Percentiles rank a stretch among this genome's conserved stretches.
Conservation (phyloP, 2,329 filamentous ascomycete genomes). For the Stachybotrys chartarum region DNA sequence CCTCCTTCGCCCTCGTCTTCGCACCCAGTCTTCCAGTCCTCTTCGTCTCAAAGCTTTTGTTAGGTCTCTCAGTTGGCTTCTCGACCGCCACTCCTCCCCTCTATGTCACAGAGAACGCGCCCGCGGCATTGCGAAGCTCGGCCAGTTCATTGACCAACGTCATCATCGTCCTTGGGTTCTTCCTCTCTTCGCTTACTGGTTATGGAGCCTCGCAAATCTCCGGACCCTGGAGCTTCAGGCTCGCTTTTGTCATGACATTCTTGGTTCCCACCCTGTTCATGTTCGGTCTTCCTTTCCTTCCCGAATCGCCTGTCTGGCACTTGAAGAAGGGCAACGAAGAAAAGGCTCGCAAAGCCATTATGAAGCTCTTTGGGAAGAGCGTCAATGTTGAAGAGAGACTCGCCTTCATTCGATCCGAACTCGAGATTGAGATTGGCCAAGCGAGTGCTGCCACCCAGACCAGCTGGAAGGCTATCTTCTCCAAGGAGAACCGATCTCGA, state of each 20-base stretch:
- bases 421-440: constrained; percentile 15
- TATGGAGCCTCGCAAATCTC: constrained; percentile 17
- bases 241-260: constrained; percentile 20
- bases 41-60: constrained; percentile 18
- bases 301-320: constrained; percentile 20
- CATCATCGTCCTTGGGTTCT: constrained; percentile 20
- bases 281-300: constrained; percentile 14
- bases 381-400: constrained; percentile 15
- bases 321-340: constrained; percentile 18
- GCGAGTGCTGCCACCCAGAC: constrained; percentile 15
- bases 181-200: constrained; percentile 19
- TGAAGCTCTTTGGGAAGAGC: constrained; percentile 13
- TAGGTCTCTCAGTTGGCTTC: constrained; percentile 16
- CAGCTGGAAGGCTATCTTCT: constrained; percentile 20
- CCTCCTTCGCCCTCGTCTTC: constrained; percentile 19
- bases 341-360: constrained; percentile 17
- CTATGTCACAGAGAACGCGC: constrained; percentile 20
- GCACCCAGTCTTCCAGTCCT: constrained; percentile 16
- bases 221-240: constrained; percentile 17
- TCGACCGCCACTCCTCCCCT: constrained; percentile 18
- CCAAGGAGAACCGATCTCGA: constrained; percentile 16
- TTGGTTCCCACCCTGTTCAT: constrained; percentile 16
- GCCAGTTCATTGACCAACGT: constrained; percentile 20
- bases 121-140: constrained; percentile 16
- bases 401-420: constrained; percentile 16